A percentile compares a stretch with the other conserved stretches of the same genome.
Conservation (phyloP, 352 stramenopile genomes). For the Pelagophyceae sp. region DNA sequence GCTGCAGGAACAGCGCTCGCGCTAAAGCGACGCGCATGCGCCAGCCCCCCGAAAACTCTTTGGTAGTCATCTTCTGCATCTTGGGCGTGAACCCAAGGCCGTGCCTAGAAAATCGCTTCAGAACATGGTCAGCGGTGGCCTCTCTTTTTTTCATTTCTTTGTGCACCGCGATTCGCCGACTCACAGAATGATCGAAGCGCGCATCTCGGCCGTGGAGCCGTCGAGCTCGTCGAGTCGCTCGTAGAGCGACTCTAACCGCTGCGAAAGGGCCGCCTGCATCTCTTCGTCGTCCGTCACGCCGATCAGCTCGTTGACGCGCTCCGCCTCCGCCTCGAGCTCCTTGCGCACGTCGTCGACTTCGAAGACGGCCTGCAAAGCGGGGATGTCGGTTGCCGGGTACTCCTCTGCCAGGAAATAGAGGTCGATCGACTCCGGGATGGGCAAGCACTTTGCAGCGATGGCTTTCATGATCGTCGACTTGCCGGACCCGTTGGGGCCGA, state of each 20-base stretch:
- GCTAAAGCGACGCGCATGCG: slow-evolving; percentile 84
- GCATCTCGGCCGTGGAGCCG: slow-evolving; percentile 75
- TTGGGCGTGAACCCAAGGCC: slow-evolving; percentile 82
- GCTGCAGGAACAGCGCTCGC: slow-evolving; percentile 86
- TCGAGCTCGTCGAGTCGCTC: slow-evolving; percentile 90
- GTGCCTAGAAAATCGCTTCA: too few species aligned
- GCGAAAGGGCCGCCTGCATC: slow-evolving; percentile 75
- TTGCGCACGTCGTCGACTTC: slow-evolving; percentile 83
- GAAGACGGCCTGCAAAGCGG: slow-evolving; percentile 82
- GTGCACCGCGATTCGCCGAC: too few species aligned
- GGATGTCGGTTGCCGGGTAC: slow-evolving; percentile 78
- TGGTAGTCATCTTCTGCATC: slow-evolving; percentile 72
- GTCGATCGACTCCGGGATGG: slow-evolving; percentile 84
- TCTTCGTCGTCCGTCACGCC: slow-evolving; percentile 73
- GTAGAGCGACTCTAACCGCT: slow-evolving; percentile 80
- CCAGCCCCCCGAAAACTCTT: slow-evolving; percentile 86
- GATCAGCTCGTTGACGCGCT: slow-evolving; percentile 83
- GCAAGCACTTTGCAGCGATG: slow-evolving; percentile 82
- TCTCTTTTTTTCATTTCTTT: too few species aligned
- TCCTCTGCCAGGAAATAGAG: slow-evolving; percentile 91
- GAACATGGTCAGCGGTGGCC: too few species aligned
- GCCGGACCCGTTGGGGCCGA: slow-evolving; percentile 81
- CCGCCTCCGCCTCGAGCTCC: slow-evolving; percentile 76
- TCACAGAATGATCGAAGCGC: slow-evolving; percentile 81
- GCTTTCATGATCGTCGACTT: slow-evolving; percentile 97